Conservation (phyloP, 2,329 filamentous ascomycete species). For the Diaporthe sp. region DNA sequence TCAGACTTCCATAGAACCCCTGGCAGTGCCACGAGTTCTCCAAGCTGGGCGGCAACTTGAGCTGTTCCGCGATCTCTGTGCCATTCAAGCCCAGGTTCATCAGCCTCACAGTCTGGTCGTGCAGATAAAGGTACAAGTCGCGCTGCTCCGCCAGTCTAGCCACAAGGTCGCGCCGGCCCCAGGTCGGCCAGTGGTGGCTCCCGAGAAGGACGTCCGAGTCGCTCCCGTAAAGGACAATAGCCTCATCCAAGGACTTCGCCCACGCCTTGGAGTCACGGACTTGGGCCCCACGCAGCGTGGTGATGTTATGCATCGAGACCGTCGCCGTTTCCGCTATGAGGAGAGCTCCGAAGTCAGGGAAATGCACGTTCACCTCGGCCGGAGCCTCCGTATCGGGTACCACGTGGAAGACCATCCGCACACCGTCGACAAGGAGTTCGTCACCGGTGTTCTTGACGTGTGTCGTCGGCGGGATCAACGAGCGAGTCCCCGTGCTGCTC, state of each 20-base stretch:
- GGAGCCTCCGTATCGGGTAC: conserved; percentile 58
- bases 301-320: conserved; percentile 57
- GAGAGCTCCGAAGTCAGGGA: conserved; percentile 54
- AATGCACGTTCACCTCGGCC: conserved; percentile 57
- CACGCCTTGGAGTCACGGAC: conserved; percentile 57
- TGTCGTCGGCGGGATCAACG: conserved; percentile 52
- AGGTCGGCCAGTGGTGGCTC: conserved; percentile 59
- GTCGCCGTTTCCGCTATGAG: conserved; percentile 56
- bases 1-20: conserved; percentile 55
- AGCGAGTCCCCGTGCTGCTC: conserved; percentile 49
- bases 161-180: conserved; percentile 48
- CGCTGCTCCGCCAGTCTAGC: conserved; percentile 51
- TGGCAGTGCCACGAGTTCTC: conserved; percentile 48
- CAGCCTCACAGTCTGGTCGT: conserved; percentile 56
- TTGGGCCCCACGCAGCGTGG: conserved; percentile 56
- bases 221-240: conserved; percentile 51
- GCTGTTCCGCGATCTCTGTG: conserved; percentile 55
- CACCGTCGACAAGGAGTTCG: conserved; percentile 50
- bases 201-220: conserved; percentile 53
- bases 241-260: conserved; percentile 54
- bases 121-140: conserved; percentile 56
- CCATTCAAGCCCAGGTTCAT: conserved; percentile 54
- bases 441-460: conserved; percentile 51
- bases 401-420: conserved; percentile 57
- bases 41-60: conserved; percentile 51